A percentile compares a stretch with the other conserved stretches of the same genome.
phyloP scores from a whole-genome alignment of 2,329 filamentous ascomycete species.

The Elsinoe arachidis region DNA sequence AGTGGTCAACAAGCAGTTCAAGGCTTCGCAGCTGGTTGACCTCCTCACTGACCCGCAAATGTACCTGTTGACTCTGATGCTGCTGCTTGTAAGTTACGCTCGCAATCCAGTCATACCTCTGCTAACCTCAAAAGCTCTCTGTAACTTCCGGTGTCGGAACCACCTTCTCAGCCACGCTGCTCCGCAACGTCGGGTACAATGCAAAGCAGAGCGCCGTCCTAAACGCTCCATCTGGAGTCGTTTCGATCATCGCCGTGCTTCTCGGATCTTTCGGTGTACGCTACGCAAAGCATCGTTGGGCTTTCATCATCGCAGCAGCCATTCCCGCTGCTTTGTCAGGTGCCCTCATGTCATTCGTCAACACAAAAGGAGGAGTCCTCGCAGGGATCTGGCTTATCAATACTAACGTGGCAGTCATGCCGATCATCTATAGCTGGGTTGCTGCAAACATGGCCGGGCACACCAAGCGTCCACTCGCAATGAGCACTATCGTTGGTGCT shows the following conservation, averaged over 20 bases:
- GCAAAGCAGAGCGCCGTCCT: slow-evolving; percentile 42
- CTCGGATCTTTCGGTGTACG: slow-evolving; percentile 41
- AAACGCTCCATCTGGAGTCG: slow-evolving; percentile 46
- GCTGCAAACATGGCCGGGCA: slow-evolving; percentile 41
- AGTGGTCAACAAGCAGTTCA: slow-evolving; percentile 37
- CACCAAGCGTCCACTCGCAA: slow-evolving; percentile 23
- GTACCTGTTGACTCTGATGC: slow-evolving; percentile 22
- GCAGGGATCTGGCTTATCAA: slow-evolving; percentile 28
- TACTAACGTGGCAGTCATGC: slow-evolving; percentile 24
- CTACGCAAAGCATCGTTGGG: slow-evolving; percentile 41
- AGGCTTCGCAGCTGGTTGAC: slow-evolving; percentile 43
- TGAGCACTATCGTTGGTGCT: background rate
- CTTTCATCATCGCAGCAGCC: slow-evolving; percentile 42
- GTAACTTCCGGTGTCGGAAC: slow-evolving; percentile 39
- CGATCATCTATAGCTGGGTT: slow-evolving; percentile 27
- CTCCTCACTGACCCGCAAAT: slow-evolving; percentile 54
- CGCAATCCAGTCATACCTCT: slow-evolving; percentile 22
- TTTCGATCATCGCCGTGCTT: slow-evolving; percentile 46
- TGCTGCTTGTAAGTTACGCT: slow-evolving; percentile 22
- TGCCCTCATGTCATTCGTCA: slow-evolving; percentile 44
- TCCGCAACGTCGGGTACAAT: slow-evolving; percentile 39
- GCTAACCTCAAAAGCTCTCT: slow-evolving; percentile 38
- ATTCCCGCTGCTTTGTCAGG: slow-evolving; percentile 41
- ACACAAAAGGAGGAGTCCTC: slow-evolving; percentile 16
- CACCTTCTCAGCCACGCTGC: slow-evolving; percentile 47